Conservation (phyloP, 73 alveolate species). For the Paramecium sonneborni region DNA sequence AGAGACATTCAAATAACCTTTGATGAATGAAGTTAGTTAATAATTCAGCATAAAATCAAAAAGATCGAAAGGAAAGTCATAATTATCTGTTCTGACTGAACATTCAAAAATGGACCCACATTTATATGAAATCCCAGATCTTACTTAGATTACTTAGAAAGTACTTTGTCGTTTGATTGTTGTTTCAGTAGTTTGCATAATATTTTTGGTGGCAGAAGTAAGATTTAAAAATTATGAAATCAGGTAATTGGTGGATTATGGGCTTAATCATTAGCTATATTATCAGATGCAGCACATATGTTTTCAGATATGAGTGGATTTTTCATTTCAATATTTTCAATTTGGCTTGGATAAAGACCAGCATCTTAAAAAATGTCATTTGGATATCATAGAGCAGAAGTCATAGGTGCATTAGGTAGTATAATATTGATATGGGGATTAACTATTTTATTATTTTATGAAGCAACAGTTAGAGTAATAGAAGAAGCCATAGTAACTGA, state of each 20-base stretch:
- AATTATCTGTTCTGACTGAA: background rate
- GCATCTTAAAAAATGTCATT: constrained; percentile 83
- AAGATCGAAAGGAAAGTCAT: background rate
- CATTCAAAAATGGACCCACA: background rate
- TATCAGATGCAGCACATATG: constrained; percentile 98
- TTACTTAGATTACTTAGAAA: background rate
- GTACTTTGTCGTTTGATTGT: constrained; percentile 48
- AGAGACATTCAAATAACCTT: background rate
- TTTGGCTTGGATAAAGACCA: constrained; percentile 79
- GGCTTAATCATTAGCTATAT: constrained; percentile 90
- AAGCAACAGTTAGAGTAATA: constrained; percentile 87
- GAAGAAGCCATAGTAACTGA: constrained; percentile 71
- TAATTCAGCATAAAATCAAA: background rate
- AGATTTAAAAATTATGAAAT: background rate
- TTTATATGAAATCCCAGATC: constrained; percentile 55
- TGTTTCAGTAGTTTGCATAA: constrained; percentile 24
- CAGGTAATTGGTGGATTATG: constrained; percentile 89
- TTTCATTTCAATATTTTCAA: constrained; percentile 84
- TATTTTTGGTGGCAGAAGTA: constrained; percentile 60
- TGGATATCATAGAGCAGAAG: constrained; percentile 95
- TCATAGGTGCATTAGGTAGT: constrained; percentile 91
- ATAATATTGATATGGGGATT: constrained; percentile 91
- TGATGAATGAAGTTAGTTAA: background rate
- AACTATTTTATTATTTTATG: constrained; percentile 85
- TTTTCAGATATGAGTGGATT: constrained; percentile 91